Conservation (phyloP, 805 yeast genomes). For the Candida vaughaniae region DNA sequence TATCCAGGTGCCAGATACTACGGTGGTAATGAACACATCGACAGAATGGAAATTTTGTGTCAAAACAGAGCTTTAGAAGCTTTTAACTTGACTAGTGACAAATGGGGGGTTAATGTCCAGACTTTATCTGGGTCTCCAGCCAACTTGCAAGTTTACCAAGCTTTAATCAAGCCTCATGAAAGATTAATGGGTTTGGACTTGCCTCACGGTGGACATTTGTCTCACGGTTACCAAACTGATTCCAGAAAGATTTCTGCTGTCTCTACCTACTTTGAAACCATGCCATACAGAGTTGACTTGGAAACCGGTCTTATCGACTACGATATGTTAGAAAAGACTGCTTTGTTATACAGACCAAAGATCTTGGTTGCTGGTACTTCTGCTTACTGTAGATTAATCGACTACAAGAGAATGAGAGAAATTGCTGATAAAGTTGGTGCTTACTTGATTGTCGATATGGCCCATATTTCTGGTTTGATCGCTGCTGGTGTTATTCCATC, state of each 20-base stretch:
- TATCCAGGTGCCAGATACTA: constrained; percentile 97
- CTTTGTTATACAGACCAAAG: constrained; percentile 89
- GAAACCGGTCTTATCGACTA: constrained; percentile 90
- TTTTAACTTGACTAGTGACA: constrained; percentile 66
- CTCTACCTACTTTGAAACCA: constrained; percentile 93
- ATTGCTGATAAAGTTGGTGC: constrained; percentile 94
- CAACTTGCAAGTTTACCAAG: constrained; percentile 87
- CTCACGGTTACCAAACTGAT: constrained; percentile 95
- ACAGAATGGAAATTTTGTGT: constrained; percentile 84
- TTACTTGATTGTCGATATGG: constrained; percentile 91
- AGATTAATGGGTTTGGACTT: constrained; percentile 96
- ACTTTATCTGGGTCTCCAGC: constrained; percentile 96
- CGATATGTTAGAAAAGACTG: constrained; percentile 79
- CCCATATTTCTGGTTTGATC: constrained; percentile 93
- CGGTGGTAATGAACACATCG: constrained; percentile 96
- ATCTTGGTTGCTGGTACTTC: constrained; percentile 96
- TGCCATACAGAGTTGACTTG: constrained; percentile 92
- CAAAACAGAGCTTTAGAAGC: constrained; percentile 89
- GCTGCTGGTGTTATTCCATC: constrained; percentile 94
- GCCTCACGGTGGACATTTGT: constrained; percentile 98
- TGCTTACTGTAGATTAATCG: constrained; percentile 89
- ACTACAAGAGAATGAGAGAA: constrained; percentile 84
- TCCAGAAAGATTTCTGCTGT: constrained; percentile 86
- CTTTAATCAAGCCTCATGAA: constrained; percentile 84
- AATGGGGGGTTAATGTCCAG: constrained; percentile 99